Evolutionary conservation across 2,329 filamentous ascomycete species (phyloP).

Genomic region (Penicillium fuscoglaucum): DNA sequence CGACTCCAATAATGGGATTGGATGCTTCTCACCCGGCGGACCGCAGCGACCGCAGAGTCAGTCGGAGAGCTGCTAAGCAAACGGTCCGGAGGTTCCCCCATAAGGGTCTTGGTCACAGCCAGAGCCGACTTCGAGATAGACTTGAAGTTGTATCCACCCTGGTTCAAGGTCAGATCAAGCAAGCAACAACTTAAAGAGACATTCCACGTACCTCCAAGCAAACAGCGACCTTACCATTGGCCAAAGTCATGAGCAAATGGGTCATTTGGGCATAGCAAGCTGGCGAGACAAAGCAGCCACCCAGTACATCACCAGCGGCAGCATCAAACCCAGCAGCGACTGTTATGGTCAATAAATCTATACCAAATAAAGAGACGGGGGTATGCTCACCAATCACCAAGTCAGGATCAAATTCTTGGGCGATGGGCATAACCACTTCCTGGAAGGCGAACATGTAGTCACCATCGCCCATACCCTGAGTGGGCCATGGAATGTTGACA

Average conservation of each 20-base stretch:
- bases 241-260: conserved; percentile 96
- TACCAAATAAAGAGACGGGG: not conserved
- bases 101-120: conserved; percentile 85
- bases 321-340: conserved; percentile 96
- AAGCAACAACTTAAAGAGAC: not conserved
- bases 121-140: conserved; percentile 92
- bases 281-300: conserved; percentile 88
- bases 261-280: conserved; percentile 97
- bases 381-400: conserved; percentile 70
- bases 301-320: conserved; percentile 87
- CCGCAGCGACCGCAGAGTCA: conserved; percentile 54
- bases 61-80: conserved; percentile 52
- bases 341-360: conserved; percentile 26
- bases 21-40: conserved; percentile 58
- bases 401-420: conserved; percentile 88
- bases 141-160: conserved; percentile 87
- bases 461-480: conserved; percentile 82
- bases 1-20: conserved; percentile 80
- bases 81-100: conserved; percentile 84
- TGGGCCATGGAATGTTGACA: conserved; percentile 69
- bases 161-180: not conserved
- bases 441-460: conserved; percentile 98
- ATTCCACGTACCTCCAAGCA: conserved; percentile 67
- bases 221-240: conserved; percentile 83
- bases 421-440: conserved; percentile 93